Base-by-base conservation (phyloP, 306 rosid genomes). In the Dryas alaskensis region DNA sequence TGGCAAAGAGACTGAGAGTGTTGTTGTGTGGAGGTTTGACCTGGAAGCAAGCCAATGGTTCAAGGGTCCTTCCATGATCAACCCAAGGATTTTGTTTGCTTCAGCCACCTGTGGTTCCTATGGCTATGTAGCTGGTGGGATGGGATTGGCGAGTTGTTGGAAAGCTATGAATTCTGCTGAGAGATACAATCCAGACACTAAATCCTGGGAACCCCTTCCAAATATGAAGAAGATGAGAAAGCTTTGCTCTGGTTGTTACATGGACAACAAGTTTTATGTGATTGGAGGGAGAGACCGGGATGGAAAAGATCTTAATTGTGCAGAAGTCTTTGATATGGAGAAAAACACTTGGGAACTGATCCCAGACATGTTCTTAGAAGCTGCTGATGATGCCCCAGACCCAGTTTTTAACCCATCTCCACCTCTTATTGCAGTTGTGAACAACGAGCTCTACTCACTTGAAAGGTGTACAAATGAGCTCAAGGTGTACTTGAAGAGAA, bases 61-160 rank as follows among this genome's bases (percentile, higher is more conserved):
- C 13, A 88, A 81, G 61, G 94, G 97, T 27, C 93, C 96, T 27
- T 81, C 80, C 4, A 91, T 93, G 98, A 82, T 83, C 72, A 84
- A 54, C 40, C 84, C 94, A 31, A 82, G 98, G 80, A 85, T 88
- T 17, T 83, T 89, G 63, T 91, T 89, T 79, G 98, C 97, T n/a
- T 83, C 92, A 0, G 97, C 96, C 43, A 82, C 94, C 8, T 84
- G 86, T 62, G 97, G 91, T 10, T 16, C 79, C 27, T 73, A 72
- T 8, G 96, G 87, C 44, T 91, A 78, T 68, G 86, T 93, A 13
- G 97, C 96, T 1, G 98, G 98, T 9, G 97, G 98, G 9, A 37
- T 47, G 60, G 92, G 86, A 12, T 51, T 69, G 57, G 81, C 55
- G 6, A 70, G 78, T 10, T 76, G 73, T 5, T 74, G 54, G 66